Base-by-base conservation (phyloP, 2,329 filamentous ascomycete genomes). In the Pezicula rhizophila region DNA sequence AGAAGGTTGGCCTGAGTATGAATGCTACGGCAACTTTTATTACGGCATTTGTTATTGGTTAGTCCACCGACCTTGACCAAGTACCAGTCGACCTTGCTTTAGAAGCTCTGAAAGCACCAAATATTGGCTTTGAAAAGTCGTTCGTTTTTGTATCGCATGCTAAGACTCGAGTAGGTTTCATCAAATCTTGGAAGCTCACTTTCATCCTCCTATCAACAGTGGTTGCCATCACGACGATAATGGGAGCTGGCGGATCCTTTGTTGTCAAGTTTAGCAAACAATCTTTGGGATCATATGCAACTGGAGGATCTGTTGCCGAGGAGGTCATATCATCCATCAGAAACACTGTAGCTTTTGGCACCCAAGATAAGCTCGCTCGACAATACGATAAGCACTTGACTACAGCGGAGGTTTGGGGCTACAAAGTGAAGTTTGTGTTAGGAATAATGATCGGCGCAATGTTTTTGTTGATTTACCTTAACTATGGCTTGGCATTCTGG, bases 261-360 rank as follows among this genome's bases (percentile, higher is more conserved):
- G 85, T 96, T 59, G 74, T 95, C 64, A 89, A 84, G 65, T 92
- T 79, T 67, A 91, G 85, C 68, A 92, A 90, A 68, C 72, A 80
- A 49, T 85, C 87, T 2, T 74, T 96, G 43, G 75, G 85, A 46
- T 81, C 89, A 0, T 96, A 95, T 61, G 91, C 89, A 23, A 74
- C 82, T 43, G 92, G 91, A 55, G 92, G 91, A 49, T 91, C 85
- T 2, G 79, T 97, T 11, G 92, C 89, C 4, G 93, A 97, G 63
- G 93, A 99, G 69, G 92, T 96, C 47, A 79, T 99, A 60, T 91
- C 89, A 66, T 96, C 91, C 1, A 86, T 97, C 57, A 84, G 93
- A 54, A 97, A 95, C 62, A 87, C 92, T 6, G 83, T 89, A 7
- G 93, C 93, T 26, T 99, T 96, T 62, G 89, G 89, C 39, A 96